Conservation (phyloP, 2,329 filamentous ascomycete genomes). For the Pyrenochaeta sp. region DNA sequence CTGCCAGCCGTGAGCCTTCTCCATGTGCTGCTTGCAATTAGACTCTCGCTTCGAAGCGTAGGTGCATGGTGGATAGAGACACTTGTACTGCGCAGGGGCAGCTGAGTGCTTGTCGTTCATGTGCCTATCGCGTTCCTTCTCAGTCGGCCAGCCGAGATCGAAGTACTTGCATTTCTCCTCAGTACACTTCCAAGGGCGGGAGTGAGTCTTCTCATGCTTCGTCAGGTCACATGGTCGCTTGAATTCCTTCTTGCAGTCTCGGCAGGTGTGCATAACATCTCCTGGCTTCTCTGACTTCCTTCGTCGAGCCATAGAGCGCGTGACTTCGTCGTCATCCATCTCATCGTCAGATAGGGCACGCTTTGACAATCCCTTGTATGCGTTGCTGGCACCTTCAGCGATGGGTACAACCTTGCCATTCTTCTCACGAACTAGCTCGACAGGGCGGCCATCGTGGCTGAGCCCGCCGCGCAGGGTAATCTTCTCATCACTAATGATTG, state of each 20-base stretch:
- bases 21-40: slow-evolving; percentile 99
- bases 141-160: slow-evolving; percentile 90
- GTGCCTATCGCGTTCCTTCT: slow-evolving; percentile 96
- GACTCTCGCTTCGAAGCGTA: slow-evolving; percentile 96
- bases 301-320: slow-evolving; percentile 92
- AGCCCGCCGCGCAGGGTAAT: slow-evolving; percentile 84
- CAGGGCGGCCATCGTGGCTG: slow-evolving; percentile 80
- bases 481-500: slow-evolving; percentile 67
- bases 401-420: slow-evolving; percentile 83
- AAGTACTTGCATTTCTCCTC: slow-evolving; percentile 86
- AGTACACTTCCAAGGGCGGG: slow-evolving; percentile 93
- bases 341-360: slow-evolving; percentile 66
- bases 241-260: slow-evolving; percentile 86
- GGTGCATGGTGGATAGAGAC: slow-evolving; percentile 81
- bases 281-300: slow-evolving; percentile 92
- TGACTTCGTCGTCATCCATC: slow-evolving; percentile 81
- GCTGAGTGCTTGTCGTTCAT: slow-evolving; percentile 94
- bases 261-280: slow-evolving; percentile 82
- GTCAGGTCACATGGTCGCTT: slow-evolving; percentile 96
- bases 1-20: slow-evolving; percentile 91
- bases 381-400: slow-evolving; percentile 63
- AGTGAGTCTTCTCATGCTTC: slow-evolving; percentile 98
- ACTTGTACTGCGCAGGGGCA: slow-evolving; percentile 82
- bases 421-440: slow-evolving; percentile 83
- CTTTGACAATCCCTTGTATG: slow-evolving; percentile 64